phyloP scores from a whole-genome alignment of 2,329 filamentous ascomycete genomes.

The Pseudopithomyces chartarum region DNA sequence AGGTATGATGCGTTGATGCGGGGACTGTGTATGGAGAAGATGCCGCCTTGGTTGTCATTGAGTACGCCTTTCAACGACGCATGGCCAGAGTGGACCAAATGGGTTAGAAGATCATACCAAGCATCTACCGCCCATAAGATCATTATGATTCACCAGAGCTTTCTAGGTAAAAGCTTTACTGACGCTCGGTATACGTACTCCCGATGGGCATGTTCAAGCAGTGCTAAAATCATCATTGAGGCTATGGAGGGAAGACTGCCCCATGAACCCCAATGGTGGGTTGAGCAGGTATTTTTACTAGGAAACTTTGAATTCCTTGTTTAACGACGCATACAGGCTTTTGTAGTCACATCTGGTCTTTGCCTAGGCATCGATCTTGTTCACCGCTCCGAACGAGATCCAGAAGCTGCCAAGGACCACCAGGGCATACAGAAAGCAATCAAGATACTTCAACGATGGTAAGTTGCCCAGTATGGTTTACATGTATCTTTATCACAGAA shows the following conservation, averaged over 20 bases:
- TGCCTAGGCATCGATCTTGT: slow-evolving; percentile 36
- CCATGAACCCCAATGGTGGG: slow-evolving; percentile 50
- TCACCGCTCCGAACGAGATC: slow-evolving; percentile 25
- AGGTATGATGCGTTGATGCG: slow-evolving; percentile 49
- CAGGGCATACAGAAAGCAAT: slow-evolving; percentile 41
- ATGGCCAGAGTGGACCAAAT: slow-evolving; percentile 49
- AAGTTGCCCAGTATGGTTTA: no score
- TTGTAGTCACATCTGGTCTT: slow-evolving; percentile 36
- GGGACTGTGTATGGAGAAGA: slow-evolving; percentile 34
- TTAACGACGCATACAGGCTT: slow-evolving; percentile 18
- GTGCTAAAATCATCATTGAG: slow-evolving; percentile 48
- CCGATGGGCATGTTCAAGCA: slow-evolving; percentile 48
- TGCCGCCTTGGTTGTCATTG: slow-evolving; percentile 43
- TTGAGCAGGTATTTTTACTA: slow-evolving; percentile 32
- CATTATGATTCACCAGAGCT: slow-evolving; percentile 54
- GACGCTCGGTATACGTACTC: slow-evolving; percentile 50
- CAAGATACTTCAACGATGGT: slow-evolving; percentile 35
- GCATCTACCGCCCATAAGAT: slow-evolving; percentile 50
- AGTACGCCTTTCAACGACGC: slow-evolving; percentile 37
- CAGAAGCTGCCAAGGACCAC: slow-evolving; percentile 29
- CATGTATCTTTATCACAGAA: no score
- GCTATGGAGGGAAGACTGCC: slow-evolving; percentile 43
- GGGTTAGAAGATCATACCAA: slow-evolving; percentile 47
- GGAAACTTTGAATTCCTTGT: no score
- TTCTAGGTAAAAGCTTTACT: slow-evolving; percentile 49